Evolutionary conservation across 805 yeast genomes (phyloP).

Genomic region (Grigorovia yakushimaensis): DNA sequence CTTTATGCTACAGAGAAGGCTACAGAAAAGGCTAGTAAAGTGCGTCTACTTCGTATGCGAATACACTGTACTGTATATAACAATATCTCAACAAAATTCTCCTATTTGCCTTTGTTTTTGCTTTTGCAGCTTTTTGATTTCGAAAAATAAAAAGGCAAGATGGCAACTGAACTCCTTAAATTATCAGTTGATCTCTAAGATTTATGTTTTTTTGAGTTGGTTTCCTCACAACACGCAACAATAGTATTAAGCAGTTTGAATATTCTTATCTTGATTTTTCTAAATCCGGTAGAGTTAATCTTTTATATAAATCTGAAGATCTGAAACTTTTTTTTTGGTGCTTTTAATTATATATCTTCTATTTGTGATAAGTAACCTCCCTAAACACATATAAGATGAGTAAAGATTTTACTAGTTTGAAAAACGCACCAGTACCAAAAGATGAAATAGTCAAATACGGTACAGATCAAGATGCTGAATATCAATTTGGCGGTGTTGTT

Average conservation of each 20-base stretch:
- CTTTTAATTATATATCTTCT: not conserved
- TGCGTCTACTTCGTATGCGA: no score
- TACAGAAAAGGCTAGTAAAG: no score
- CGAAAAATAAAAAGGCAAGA: not conserved
- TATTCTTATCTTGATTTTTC: no score
- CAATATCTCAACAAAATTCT: not conserved
- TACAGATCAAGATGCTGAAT: constrained; percentile 3
- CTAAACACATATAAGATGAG: not conserved
- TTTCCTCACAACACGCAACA: no score
- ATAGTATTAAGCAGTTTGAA: no score
- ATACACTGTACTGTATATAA: no score
- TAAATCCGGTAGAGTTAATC: no score
- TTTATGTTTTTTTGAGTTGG: no score
- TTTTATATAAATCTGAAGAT: no score
- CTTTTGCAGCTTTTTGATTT: not conserved
- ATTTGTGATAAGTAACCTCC: not conserved
- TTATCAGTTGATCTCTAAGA: not conserved
- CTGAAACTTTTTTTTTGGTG: no score
- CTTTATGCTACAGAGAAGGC: not conserved
- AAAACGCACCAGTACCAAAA: constrained; percentile 6
- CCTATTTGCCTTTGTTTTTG: not conserved
- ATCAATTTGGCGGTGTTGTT: constrained; percentile 3
- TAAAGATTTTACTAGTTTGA: constrained; percentile 3
- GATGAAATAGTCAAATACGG: constrained; percentile 4
- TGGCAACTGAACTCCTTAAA: no score